Evolutionary conservation across 129 eudicot species (phyloP), one percentile per base, ranked within the genome.

Genomic region (Flaveria bidentis): DNA sequence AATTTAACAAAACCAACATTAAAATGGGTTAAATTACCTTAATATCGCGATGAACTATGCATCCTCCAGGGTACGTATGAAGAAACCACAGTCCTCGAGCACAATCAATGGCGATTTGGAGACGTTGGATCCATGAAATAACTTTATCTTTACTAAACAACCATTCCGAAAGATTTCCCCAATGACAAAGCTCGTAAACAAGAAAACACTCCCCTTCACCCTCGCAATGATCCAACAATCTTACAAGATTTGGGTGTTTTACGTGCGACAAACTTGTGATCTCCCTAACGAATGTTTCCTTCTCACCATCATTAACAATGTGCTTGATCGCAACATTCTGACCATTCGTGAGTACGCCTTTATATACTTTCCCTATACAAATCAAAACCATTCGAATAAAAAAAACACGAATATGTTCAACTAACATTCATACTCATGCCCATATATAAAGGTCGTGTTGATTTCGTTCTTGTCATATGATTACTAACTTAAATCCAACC

Each of bases 61-160:
- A 88, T 77, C 97, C 97, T 67, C 77, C 85, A 2, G 94, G 91
- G 62, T 86, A 91, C 1, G 91, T 65, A 60, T 91, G 97, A 69
- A 91, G 94, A 85, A 91, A 91, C 90, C 90, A 74, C 36, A 91
- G 87, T 64, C 92, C 97, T 7, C 87, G 84, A n/a, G 97, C 97
- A 77, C 90, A 91, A 69, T 88, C 97, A 9, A 91, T 83, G 20
- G 92, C 94, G 23, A 91, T 88, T 67, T 88, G 88, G 15, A 91
- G 82, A 52, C 97, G 88, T 74, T 82, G 88, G 76, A 82, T 85
- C 97, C 97, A 91, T 10, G 88, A 78, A 7, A 91, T 73, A 10
- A 65, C 49, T 72, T 86, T 91, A 26, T 87, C 88, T 83, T 88
- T 85, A 68, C 97, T 86, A 36, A 88, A 88, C 58, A 91, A 76